Evolutionary conservation across 257 asterid species (phyloP).

Genomic region (Misopates orontium): DNA sequence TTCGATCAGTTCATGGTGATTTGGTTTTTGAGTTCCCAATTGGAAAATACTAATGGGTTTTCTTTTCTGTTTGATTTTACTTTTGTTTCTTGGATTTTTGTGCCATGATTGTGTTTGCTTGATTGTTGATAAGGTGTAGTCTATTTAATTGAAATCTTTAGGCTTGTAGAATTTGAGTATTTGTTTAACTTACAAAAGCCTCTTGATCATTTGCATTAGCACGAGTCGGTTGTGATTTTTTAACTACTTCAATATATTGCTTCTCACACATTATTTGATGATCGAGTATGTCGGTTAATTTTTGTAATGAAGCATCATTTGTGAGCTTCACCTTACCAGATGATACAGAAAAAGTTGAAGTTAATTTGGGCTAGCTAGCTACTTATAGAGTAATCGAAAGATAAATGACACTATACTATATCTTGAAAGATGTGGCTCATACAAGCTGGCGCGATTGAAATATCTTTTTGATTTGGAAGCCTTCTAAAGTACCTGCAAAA

Average conservation of each 20-base stretch:
- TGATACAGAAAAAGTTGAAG: neutral
- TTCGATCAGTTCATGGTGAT: neutral
- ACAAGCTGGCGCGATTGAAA: no score
- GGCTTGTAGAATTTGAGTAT: neutral
- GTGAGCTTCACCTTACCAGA: neutral
- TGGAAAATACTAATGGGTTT: neutral
- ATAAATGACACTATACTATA: no score
- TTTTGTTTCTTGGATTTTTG: conserved; percentile 1
- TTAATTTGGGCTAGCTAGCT: no score
- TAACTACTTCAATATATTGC: no score
- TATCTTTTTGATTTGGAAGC: neutral
- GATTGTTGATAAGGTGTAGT: neutral
- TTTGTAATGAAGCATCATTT: neutral
- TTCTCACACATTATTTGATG: conserved; percentile 4
- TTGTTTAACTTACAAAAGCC: neutral
- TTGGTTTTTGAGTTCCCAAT: conserved; percentile 12
- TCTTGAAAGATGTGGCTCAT: no score
- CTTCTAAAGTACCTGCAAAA: neutral
- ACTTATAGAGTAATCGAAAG: no score
- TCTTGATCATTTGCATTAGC: conserved; percentile 1
- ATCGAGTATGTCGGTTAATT: conserved; percentile 7
- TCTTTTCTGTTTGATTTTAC: conserved; percentile 12
- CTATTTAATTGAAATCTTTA: neutral
- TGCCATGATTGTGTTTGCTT: conserved; percentile 8
- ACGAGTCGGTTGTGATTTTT: neutral